phyloP scores from a whole-genome alignment of 306 rosid genomes.

The Gynostemma pentaphyllum region DNA sequence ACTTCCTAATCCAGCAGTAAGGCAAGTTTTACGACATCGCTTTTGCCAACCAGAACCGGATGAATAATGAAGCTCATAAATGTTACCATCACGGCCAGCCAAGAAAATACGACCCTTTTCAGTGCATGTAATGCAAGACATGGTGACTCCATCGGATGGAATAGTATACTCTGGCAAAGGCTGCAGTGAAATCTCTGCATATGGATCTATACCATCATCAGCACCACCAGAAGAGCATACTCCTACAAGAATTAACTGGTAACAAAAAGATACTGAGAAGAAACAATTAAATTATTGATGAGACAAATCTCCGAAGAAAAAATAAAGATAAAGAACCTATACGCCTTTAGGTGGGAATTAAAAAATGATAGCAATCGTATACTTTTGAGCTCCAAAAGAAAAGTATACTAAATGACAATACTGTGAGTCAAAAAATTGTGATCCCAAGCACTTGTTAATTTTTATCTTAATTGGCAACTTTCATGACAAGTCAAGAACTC shows the following conservation, averaged over 20 bases:
- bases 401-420: too few species aligned
- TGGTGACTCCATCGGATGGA: conserved; percentile 89
- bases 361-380: neutral
- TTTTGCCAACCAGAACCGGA: conserved; percentile 94
- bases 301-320: neutral
- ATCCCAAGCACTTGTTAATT: too few species aligned
- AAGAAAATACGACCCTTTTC: conserved; percentile 83
- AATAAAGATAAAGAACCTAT: neutral
- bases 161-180: conserved; percentile 81
- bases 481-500: too few species aligned
- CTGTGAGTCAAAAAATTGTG: too few species aligned
- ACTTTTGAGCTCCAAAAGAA: neutral
- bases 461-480: too few species aligned
- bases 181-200: conserved; percentile 82
- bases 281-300: conserved; percentile 12
- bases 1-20: conserved; percentile 90
- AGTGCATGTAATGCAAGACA: conserved; percentile 82
- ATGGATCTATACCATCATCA: conserved; percentile 73
- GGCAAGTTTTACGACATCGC: conserved; percentile 80
- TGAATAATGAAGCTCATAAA: conserved; percentile 79
- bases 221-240: conserved; percentile 86
- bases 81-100: conserved; percentile 97
- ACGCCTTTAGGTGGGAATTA: neutral
- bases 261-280: conserved; percentile 29
- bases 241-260: conserved; percentile 80